Base-by-base conservation (phyloP, 2,329 filamentous ascomycete species). In the Penicillium concentricum region DNA sequence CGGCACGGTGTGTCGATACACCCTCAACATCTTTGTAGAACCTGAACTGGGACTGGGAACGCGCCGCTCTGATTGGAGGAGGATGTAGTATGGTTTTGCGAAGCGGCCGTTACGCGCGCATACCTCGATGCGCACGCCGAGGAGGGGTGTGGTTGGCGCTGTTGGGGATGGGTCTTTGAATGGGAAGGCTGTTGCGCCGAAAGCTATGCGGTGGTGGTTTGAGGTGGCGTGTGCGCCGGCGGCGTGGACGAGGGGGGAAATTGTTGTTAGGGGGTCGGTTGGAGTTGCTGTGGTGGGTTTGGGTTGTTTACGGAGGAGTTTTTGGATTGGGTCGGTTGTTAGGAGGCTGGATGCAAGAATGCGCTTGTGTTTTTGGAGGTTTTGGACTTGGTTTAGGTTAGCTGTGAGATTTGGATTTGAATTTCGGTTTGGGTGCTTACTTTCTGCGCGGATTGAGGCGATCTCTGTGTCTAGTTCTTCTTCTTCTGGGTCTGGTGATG, bases 1-100 rank as follows among this genome's bases (percentile, higher is more conserved):
- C 5, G 78, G 78, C n/a, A 79, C 72, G 0, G 78, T 79, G 63
- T 79, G 78, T 15, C 72, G 67, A 56, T 79, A 69, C 6, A 80
- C 70, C 2, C 64, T 61, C 5, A 77, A 51, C 15, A 64, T 54
- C 35, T 65, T 64, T n/a, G 54, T 55, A 9, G 63, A 61, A 8
- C 61, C 64, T 2, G 32, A n/a, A 3, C 20, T 16, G 16, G 20
- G 12, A 1, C 6, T 57, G 37, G n/a, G 43, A 18, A 5, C 30
- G 15, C 20, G 62, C 8, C 66, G 65, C 24, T 76, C 63, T 13
- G 66, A 66, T 42, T 67, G 67, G 42, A 78, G 60, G 10, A 79
- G 66, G 2, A 79, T 50, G 61, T 79, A 79, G 55, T 79, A 79
- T 10, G 77, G 76, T 56, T 74, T 74, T 5, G 67, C 61, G 58